A percentile compares a stretch with the other conserved stretches of the same genome.
Evolutionary conservation across 2,329 filamentous ascomycete species (phyloP).

Genomic region (Pseudogymnoascus sp.): DNA sequence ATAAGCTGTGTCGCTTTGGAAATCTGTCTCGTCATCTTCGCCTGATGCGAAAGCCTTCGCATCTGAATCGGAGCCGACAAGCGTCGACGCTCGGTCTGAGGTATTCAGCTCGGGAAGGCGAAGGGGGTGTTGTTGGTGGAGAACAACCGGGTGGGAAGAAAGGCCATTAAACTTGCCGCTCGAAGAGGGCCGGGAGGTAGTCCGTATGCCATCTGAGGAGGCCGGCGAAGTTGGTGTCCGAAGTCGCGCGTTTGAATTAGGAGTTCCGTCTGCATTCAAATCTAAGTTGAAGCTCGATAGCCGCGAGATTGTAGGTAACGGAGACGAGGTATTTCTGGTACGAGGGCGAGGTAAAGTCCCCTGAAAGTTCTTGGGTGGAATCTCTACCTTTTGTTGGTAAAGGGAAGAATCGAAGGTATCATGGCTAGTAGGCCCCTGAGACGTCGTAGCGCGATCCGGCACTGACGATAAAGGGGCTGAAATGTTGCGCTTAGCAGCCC

Average conservation of each 20-base stretch:
- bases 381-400: constrained; percentile 17
- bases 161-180: constrained; percentile 34
- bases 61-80: constrained; percentile 63
- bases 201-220: constrained; percentile 22
- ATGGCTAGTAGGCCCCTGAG: constrained; percentile 18
- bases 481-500: constrained; percentile 41
- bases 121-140: constrained; percentile 15
- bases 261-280: constrained; percentile 38
- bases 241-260: constrained; percentile 28
- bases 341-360: constrained; percentile 17
- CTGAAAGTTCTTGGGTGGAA: constrained; percentile 20
- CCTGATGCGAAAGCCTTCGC: constrained; percentile 54
- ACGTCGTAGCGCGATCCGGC: constrained; percentile 20
- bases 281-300: constrained; percentile 49
- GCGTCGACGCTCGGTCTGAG: constrained; percentile 45
- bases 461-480: constrained; percentile 40
- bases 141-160: constrained; percentile 17
- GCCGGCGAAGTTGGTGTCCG: constrained; percentile 22
- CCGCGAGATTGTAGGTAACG: constrained; percentile 45
- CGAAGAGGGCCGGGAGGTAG: constrained; percentile 34
- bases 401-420: constrained; percentile 20
- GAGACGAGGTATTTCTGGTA: constrained; percentile 43
- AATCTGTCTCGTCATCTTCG: constrained; percentile 71
- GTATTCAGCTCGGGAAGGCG: constrained; percentile 20
- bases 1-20: constrained; percentile 67